These are phyloP conservation scores for Zygoascus meyerae DNA, from an alignment of 1,139 yeast species.

Conservation along the genomic window DNA sequence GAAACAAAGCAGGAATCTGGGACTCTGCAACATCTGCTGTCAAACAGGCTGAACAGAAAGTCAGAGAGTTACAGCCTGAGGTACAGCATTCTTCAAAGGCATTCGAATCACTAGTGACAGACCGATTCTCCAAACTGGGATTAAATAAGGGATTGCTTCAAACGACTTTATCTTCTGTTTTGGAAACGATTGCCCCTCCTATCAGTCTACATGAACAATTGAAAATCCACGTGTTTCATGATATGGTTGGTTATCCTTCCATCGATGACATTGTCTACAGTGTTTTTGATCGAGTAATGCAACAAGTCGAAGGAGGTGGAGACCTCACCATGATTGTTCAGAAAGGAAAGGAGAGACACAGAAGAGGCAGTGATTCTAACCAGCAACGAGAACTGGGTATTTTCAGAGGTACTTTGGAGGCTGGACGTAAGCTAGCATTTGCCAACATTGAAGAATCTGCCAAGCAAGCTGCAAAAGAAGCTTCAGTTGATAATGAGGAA, in stretches of 20 bases:
- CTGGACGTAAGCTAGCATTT: constrained; percentile 83
- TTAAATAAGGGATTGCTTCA: constrained; percentile 27
- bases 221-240: constrained; percentile 77
- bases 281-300: constrained; percentile 77
- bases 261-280: constrained; percentile 59
- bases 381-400: constrained; percentile 52
- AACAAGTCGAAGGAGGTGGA: constrained; percentile 87
- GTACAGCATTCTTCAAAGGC: constrained; percentile 23
- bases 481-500: constrained; percentile 25
- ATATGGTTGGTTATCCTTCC: constrained; percentile 64
- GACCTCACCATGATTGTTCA: constrained; percentile 46
- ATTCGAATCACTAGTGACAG: constrained; percentile 26
- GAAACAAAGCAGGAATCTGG: constrained; percentile 38
- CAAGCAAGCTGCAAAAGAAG: constrained; percentile 21
- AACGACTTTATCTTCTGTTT: constrained; percentile 41
- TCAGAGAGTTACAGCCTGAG: constrained; percentile 34
- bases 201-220: constrained; percentile 61
- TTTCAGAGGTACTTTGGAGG: constrained; percentile 70
- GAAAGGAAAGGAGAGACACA: constrained; percentile 37
- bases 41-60: constrained; percentile 42
- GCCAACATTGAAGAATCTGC: constrained; percentile 74
- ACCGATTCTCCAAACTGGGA: constrained; percentile 21
- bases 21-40: constrained; percentile 70
- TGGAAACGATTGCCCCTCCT: constrained; percentile 53
- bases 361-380: constrained; percentile 33